Percentiles rank a stretch among this genome's conserved stretches.
phyloP scores from a whole-genome alignment of 139 green algal genomes.

The Coccomyxa sp. region DNA sequence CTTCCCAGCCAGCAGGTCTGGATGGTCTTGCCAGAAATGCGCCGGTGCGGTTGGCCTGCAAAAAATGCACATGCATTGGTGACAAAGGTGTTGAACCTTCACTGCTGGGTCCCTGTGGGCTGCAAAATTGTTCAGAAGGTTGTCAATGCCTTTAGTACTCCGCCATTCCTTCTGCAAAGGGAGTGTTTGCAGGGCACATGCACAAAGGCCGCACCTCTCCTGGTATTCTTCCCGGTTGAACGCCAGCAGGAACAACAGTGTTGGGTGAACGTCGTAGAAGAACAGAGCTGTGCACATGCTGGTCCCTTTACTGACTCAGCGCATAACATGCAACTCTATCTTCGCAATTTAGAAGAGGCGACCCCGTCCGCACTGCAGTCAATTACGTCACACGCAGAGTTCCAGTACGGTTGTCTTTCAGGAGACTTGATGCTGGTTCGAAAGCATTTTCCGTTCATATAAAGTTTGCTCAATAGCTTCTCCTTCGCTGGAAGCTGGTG shows the following conservation, averaged over 20 bases:
- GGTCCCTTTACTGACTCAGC: too few relatives aligned
- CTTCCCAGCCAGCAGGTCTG: slow-evolving; percentile 45
- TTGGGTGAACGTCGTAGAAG: slow-evolving; percentile 36
- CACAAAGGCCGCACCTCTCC: slow-evolving; percentile 28
- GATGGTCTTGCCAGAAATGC: slow-evolving; percentile 49
- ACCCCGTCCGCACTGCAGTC: too few relatives aligned
- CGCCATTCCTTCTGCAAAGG: neutral
- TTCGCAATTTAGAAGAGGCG: too few relatives aligned
- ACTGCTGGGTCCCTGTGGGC: neutral
- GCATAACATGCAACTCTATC: too few relatives aligned
- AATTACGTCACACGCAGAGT: too few relatives aligned
- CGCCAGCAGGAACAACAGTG: slow-evolving; percentile 49
- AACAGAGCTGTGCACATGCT: slow-evolving; percentile 65
- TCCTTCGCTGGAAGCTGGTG: too few relatives aligned
- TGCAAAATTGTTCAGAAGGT: neutral
- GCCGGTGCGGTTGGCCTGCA: slow-evolving; percentile 44
- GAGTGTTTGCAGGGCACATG: neutral
- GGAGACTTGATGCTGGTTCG: too few relatives aligned
- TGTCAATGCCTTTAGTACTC: neutral
- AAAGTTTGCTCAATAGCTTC: too few relatives aligned
- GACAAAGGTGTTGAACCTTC: neutral
- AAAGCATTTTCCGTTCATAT: too few relatives aligned
- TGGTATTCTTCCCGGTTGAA: slow-evolving; percentile 84
- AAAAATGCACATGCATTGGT: neutral
- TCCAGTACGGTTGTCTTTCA: too few relatives aligned